Evolutionary conservation across 164 flowering plant genomes (phyloP).

Genomic region (Vitis rotundifolia): DNA sequence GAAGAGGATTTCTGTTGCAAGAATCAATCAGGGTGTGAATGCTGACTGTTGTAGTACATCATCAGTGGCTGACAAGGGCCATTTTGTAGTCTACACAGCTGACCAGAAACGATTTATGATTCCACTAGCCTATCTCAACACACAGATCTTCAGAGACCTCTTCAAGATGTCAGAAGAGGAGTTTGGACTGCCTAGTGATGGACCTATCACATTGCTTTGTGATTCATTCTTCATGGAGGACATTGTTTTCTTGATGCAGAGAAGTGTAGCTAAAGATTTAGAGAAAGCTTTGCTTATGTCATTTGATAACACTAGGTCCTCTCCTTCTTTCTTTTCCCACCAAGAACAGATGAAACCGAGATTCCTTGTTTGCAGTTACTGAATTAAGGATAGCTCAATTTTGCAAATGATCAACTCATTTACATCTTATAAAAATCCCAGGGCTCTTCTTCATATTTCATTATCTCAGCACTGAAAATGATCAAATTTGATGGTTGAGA

Average conservation of each 20-base stretch:
- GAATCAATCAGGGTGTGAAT: background rate
- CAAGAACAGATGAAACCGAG: background rate
- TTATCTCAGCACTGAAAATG: background rate
- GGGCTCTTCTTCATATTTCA: background rate
- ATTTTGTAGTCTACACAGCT: constrained; percentile 10
- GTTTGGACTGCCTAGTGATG: constrained; percentile 6
- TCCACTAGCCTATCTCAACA: constrained; percentile 3
- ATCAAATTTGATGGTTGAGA: too few relatives aligned
- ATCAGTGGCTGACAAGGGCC: background rate
- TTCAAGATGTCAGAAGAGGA: constrained; percentile 8
- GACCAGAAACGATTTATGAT: constrained; percentile 1
- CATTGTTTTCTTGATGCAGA: background rate
- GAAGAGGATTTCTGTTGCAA: constrained; percentile 4
- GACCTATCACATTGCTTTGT: constrained; percentile 8
- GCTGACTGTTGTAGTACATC: background rate
- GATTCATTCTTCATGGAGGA: constrained; percentile 4
- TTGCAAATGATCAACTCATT: constrained; percentile 4
- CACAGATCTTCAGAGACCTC: background rate
- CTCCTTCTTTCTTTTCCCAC: background rate
- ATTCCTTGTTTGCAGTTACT: background rate
- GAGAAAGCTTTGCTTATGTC: constrained; percentile 3
- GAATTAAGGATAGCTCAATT: background rate
- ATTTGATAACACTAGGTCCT: background rate
- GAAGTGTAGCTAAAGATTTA: background rate
- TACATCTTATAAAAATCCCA: background rate